Conservation (phyloP, 106 monocot species). For the Dendrobium officinale region DNA sequence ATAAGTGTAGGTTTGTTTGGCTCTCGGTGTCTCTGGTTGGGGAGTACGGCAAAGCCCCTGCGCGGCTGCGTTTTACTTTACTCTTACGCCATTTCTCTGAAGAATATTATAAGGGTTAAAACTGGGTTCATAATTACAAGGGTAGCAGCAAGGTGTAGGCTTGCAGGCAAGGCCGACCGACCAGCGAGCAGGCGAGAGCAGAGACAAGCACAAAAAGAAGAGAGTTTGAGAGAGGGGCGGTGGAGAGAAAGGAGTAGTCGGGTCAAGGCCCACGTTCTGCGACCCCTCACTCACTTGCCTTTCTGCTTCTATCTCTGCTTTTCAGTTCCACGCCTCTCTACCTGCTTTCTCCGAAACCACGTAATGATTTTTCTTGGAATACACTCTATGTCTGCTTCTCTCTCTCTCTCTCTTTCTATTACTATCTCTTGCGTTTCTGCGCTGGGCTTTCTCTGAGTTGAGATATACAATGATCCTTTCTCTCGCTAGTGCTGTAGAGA, state of each 20-base stretch:
- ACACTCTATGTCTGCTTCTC: constrained; percentile 1
- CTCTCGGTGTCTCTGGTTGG: background rate
- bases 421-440: constrained; percentile 1
- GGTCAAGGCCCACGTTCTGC: background rate
- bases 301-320: constrained; percentile 4
- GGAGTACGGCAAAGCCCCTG: background rate
- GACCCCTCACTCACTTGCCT: background rate
- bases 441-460: background rate
- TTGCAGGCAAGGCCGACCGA: background rate
- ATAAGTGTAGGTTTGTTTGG: background rate
- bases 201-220: background rate
- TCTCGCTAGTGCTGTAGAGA: background rate
- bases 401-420: background rate
- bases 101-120: background rate
- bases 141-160: background rate
- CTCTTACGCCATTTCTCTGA: background rate
- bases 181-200: background rate
- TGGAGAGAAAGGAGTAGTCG: background rate
- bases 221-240: background rate
- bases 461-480: background rate
- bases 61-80: background rate
- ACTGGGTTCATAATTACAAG: background rate
- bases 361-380: constrained; percentile 10
- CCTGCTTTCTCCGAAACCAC: constrained; percentile 8
- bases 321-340: constrained; percentile 3